Base-by-base conservation (phyloP, 2,329 filamentous ascomycete species). In the Xylaria sp. region DNA sequence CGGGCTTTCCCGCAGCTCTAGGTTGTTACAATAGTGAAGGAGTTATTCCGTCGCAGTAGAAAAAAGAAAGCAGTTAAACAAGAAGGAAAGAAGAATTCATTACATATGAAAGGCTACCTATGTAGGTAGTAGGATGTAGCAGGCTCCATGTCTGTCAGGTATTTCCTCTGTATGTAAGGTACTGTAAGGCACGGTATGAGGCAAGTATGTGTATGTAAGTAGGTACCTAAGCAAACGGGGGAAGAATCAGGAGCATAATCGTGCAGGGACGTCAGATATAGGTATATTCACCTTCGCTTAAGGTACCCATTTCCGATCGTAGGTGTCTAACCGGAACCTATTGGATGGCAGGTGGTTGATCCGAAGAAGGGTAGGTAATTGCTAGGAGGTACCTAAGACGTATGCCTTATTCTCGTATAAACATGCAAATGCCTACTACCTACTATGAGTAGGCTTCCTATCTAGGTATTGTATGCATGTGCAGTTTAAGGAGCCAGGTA, bases 251-350 rank as follows among this genome's bases (percentile, higher is more conserved):
- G n/a, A n/a, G n/a, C n/a, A n/a, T n/a, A n/a, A n/a, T n/a, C 24
- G 24, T 7, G 12, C n/a, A 47, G 3, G 14, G 9, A 47, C 45
- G 9, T 47, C 12, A 50, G 8, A 17, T 32, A 59, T 32, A 17
- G 5, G 50, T 32, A 34, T 36, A 24, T 55, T 50, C 50, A 42
- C 17, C 21, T 32, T 67, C 59, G 64, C 67, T 64, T 57, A 50
- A 19, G 34, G 60, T 56, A 9, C 48, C 66, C 53, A 48, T 61
- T 65, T 59, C 57, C 47, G 63, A 61, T 45, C 14, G 50, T 42
- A 4, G 17, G 14, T 34, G 51, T 36, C 7, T 8, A 55, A 36
- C 30, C 53, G 14, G 48, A 14, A 53, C 34, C 27, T 39, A 32
- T n/a, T 57, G 54, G 51, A 32, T 45, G 24, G 50, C 34, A 21